Base-by-base conservation (phyloP, 1,284 basidiomycete species). In the Heterobasidion occidentale region DNA sequence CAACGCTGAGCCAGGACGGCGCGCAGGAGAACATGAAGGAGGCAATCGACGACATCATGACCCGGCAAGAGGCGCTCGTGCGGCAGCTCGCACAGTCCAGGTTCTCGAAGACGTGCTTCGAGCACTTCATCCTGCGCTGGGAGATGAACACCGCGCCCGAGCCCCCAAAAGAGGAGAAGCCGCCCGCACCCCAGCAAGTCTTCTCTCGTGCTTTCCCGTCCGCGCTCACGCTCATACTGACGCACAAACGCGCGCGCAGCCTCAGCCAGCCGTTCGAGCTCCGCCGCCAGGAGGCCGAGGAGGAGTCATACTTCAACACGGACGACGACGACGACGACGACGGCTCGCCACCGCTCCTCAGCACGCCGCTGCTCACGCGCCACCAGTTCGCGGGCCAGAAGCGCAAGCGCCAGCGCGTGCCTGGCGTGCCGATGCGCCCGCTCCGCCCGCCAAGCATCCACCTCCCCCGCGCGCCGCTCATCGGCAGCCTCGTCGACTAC, bases 141-240 rank as follows among this genome's bases (percentile, higher is more conserved):
- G 94, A 98, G 70, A 92, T 94, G 76, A 96, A 94, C 71, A 86
- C 87, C 60, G 92, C 95, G 60, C 91, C 90, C 20, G 81, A 82
- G 59, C 88, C 87, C 48, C 71, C 73, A 47, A 61, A 64, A 55
- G 75, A 79, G 55, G 77, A 79, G 54, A 68, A 74, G 52, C 80
- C 78, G 63, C 64, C 71, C 35, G 51, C 36, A 35, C 53, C 34
- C 42, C 48, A 76, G 80, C 56, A 76, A 76, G 83, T 84, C 65
- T 56, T 77, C 72, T 14, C 53, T 52, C 54, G 46, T 52, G 14
- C 33, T 15, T 35, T 36, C 42, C 42, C 33, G 46, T 54, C 45
- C 55, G 52, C 36, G 46, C 14, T 14, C 35, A 12, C 49, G 47
- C 35, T 17, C 14, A 51, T 4, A 19, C 46, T 47, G 46, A 47